Percentiles rank a stretch among this genome's conserved stretches.
phyloP scores from a whole-genome alignment of 805 yeast genomes.

The Ogataea pini region DNA sequence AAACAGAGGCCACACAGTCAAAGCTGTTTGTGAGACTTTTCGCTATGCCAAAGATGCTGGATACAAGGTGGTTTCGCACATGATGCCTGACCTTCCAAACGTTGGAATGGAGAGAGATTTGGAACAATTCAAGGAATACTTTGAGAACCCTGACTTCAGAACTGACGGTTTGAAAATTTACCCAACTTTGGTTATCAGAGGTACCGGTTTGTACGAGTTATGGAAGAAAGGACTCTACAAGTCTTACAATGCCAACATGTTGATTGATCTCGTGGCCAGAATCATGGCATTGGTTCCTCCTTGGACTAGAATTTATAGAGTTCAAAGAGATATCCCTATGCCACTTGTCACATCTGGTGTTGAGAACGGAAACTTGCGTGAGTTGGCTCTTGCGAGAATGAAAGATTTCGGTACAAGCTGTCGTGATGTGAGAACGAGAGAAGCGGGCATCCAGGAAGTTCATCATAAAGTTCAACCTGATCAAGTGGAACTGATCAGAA shows the following conservation, averaged over 20 bases:
- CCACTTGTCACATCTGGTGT: constrained; percentile 97
- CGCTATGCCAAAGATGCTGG: constrained; percentile 98
- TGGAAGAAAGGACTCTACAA: constrained; percentile 96
- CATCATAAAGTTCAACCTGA: constrained; percentile 97
- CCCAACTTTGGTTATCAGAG: constrained; percentile 95
- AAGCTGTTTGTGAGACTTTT: constrained; percentile 94
- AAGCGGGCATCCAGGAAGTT: constrained; percentile 98
- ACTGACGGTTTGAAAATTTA: constrained; percentile 95
- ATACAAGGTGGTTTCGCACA: constrained; percentile 94
- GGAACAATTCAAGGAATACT: constrained; percentile 94
- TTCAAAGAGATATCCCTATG: constrained; percentile 99
- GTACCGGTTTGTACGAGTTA: constrained; percentile 93
- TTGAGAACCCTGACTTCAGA: constrained; percentile 94
- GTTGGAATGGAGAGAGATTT: constrained; percentile 98
- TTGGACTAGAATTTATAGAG: constrained; percentile 98
- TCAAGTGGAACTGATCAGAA: constrained; percentile 90
- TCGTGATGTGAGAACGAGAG: constrained; percentile 95
- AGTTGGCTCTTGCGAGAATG: constrained; percentile 95
- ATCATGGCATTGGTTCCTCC: constrained; percentile 97
- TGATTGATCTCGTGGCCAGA: constrained; percentile 93
- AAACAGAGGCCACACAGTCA: constrained; percentile 96
- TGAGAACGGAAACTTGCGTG: constrained; percentile 95
- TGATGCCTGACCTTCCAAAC: constrained; percentile 99
- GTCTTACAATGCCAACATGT: constrained; percentile 91
- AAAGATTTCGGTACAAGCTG: constrained; percentile 96